Base-by-base conservation (phyloP, 1,139 yeast species). In the Hanseniaspora sp. region DNA sequence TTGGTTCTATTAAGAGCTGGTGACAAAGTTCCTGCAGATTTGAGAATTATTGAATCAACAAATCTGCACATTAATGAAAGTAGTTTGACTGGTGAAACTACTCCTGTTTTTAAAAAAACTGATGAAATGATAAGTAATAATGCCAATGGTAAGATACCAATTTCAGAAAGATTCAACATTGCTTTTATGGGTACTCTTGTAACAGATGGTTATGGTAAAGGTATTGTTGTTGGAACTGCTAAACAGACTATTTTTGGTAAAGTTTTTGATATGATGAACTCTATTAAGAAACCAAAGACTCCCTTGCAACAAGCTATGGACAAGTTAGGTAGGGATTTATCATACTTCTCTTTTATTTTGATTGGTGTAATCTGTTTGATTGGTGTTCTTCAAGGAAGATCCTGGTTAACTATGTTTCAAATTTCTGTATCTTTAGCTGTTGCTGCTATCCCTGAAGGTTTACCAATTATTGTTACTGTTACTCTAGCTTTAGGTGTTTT, bases 381-480 rank as follows among this genome's bases (percentile, higher is more conserved):
- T 61, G 98, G 97, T 56, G 75, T 92, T 28, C 56, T 86, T 52
- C 95, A 90, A 71, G 97, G 97, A 52, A 83, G 95, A 59, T 77
- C 86, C 9, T 87, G 96, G 95, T 74, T 92, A 57, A 97, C 90
- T 59, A 92, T 92, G 96, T 90, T 92, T 70, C 96, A 92, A 66
- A 88, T 92, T 58, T 86, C 96, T 1, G 97, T 92, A 11, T 87
- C 96, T 2, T 74, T 92, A 59, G 97, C 97, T 0, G 97, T 92
- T 13, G 98, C 98, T 49, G 97, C 97, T 2, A 90, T 92, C 61
- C 98, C 98, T 4, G 98, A 92, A 69, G 97, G 97, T 56, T 76
- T 92, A 60, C 97, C 97, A 0, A 90, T 92, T 63, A 90, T 92
- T 66, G 97, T 92, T 46, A 90, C 97, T 5, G 97, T 92, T 6